Evolutionary conservation across 2,329 filamentous ascomycete genomes (phyloP), one percentile per base, ranked within the genome.

Genomic region (Blastomyces emzantsi): DNA sequence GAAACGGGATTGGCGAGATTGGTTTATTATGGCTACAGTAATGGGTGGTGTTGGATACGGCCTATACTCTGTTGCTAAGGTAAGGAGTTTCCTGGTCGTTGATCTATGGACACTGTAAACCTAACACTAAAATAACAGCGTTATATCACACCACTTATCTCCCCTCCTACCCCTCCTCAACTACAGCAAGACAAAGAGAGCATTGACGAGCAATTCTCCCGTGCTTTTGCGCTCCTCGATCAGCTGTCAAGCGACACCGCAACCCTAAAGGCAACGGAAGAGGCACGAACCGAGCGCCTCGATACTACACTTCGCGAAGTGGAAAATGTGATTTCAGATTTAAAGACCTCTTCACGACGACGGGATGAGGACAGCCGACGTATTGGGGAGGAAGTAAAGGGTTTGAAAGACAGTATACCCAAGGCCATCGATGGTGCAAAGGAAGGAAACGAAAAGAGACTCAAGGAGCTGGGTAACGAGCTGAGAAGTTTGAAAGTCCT

Each of bases 21-120:
- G 92, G 90, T 99, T 99, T 78, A 97, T 99, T 76, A 96, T 97
- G 91, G 94, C 94, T 8, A 99, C 94, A 0, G 90, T 97, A 15
- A 88, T 95, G 66, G 89, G 92, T 64, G 91, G 92, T 59, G 87
- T 97, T 25, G 84, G 91, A 49, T 97, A 97, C 72, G 93, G 92
- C 0, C 77, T 96, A 28, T 99, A 94, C 74, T 85, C 88, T 67
- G 83, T 97, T 19, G 90, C 92, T 65, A 95, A 95, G 85, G 89
- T 91, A 79, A 47, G 74, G 63, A 17, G 0, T 28, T 30, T 17
- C 8, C 15, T 30, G 13, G 5, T 52, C 15, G 4, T 30, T 52
- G 25, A 30, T 52, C 25, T 15, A 30, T 52, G 49, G 3, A 30
- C 25, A 28, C 13, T 15, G 28, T 30, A 52, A 15, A 15, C 25